phyloP scores from a whole-genome alignment of 495 filamentous ascomycete genomes.

The Penicillium parvum region DNA sequence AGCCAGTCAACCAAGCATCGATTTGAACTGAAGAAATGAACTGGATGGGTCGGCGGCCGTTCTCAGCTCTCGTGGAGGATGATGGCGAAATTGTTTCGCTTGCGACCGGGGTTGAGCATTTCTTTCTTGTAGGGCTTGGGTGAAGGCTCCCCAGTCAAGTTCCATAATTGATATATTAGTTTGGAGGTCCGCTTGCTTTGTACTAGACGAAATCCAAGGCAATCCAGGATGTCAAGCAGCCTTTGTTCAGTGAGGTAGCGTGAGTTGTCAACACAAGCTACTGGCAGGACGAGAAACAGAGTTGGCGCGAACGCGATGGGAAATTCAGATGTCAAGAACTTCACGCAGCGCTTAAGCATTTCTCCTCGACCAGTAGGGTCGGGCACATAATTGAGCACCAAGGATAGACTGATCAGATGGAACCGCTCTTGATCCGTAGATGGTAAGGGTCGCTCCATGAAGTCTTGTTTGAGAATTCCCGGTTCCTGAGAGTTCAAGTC shows the following conservation, averaged over 20 bases:
- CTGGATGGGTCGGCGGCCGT: no score
- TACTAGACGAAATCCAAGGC: slow-evolving; percentile 64
- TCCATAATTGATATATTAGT: slow-evolving; percentile 87
- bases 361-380: slow-evolving; percentile 68
- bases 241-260: slow-evolving; percentile 78
- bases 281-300: slow-evolving; percentile 86
- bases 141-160: slow-evolving; percentile 31
- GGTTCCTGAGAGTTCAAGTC: slow-evolving; percentile 83
- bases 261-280: slow-evolving; percentile 86
- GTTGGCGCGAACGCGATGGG: slow-evolving; percentile 53
- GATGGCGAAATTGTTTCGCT: slow-evolving; percentile 87
- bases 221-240: slow-evolving; percentile 67
- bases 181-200: slow-evolving; percentile 72
- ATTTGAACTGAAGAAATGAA: no score
- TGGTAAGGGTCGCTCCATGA: slow-evolving; percentile 85
- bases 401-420: slow-evolving; percentile 85
- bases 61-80: slow-evolving; percentile 45
- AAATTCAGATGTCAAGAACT: slow-evolving; percentile 45
- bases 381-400: slow-evolving; percentile 93
- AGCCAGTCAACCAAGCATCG: no score
- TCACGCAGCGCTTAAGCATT: slow-evolving; percentile 69
- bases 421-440: slow-evolving; percentile 57
- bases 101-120: slow-evolving; percentile 65
- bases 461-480: slow-evolving; percentile 82
- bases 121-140: slow-evolving; percentile 57